These are phyloP conservation scores for Anthostomella pinea DNA, from an alignment of 2,329 filamentous ascomycete species.

Conservation along the genomic window DNA sequence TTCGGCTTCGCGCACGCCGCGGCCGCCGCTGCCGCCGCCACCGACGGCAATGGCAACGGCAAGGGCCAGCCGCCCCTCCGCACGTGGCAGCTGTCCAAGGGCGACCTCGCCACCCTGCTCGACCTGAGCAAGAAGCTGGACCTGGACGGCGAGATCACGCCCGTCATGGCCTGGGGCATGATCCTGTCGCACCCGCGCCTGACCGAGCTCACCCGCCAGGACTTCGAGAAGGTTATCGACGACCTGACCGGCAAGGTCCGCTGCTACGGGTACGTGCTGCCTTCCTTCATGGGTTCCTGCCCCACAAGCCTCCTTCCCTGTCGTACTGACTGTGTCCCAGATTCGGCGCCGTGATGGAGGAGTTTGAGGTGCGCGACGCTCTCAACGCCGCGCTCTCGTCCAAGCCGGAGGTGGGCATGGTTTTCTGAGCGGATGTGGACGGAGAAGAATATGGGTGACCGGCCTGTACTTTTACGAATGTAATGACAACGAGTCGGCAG, in stretches of 20 bases:
- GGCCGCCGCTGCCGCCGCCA: slow-evolving; percentile 23
- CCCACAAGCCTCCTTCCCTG: neutral
- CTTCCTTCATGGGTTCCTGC: too few relatives aligned
- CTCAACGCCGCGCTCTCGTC: slow-evolving; percentile 66
- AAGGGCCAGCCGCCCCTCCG: slow-evolving; percentile 51
- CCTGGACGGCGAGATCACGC: slow-evolving; percentile 87
- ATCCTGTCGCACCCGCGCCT: slow-evolving; percentile 71
- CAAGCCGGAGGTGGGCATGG: slow-evolving; percentile 42
- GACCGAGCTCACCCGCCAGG: slow-evolving; percentile 59
- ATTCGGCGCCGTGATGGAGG: slow-evolving; percentile 63
- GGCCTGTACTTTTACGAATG: slow-evolving; percentile 15
- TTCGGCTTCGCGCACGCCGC: slow-evolving; percentile 45
- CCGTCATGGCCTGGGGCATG: slow-evolving; percentile 91
- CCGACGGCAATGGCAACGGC: slow-evolving; percentile 45
- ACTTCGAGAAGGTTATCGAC: slow-evolving; percentile 69
- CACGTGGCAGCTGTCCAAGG: slow-evolving; percentile 76
- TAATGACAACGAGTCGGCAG: slow-evolving; percentile 13
- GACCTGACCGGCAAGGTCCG: slow-evolving; percentile 77
- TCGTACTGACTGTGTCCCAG: slow-evolving; percentile 34
- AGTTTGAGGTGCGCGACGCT: slow-evolving; percentile 73
- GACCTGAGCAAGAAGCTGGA: slow-evolving; percentile 81
- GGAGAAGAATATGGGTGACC: slow-evolving; percentile 3
- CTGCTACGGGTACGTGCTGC: slow-evolving; percentile 77
- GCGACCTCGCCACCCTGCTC: slow-evolving; percentile 75
- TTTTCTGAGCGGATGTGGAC: slow-evolving; percentile 15